Base-by-base conservation (phyloP, 2,329 filamentous ascomycete genomes). In the Penicillium sp. region DNA sequence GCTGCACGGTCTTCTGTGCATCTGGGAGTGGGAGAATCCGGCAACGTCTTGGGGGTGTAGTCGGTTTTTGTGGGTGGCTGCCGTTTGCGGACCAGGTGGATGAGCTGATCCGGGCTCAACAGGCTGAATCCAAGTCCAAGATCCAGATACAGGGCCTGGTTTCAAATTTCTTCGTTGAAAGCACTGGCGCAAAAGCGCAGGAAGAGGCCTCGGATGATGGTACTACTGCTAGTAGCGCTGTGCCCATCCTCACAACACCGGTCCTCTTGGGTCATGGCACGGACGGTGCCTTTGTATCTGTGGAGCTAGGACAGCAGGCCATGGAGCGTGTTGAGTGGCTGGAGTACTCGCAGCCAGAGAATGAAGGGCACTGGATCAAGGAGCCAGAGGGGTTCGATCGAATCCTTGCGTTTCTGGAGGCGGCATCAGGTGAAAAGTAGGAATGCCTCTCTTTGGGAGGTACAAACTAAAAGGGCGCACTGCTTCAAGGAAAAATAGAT, bases 21-120 rank as follows among this genome's bases (percentile, higher is more conserved):
- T 13, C 46, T 21, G 21, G 21, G 21, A 21, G 21, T 8, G 61
- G 63, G 15, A 55, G 64, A n/a, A 48, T 69, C 3, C 57, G 68
- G 17, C 38, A 54, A 21, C 59, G 63, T 7, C 60, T 85, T 1
- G 82, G 79, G 0, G 83, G 74, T 0, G 75, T 85, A 46, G 64
- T 85, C 0, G 84, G 79, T 0, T 76, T 79, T 9, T 85, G 79
- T 65, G 82, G 83, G 5, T 86, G 82, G 82, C 67, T 86, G 35
- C 83, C 84, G 0, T 83, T 85, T 69, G 75, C 76, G 0, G 61
- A 63, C 0, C 68, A 74, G 44, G 58, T 80, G 3, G 73, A 78
- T 35, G 44, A 59, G 1, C 58, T 72, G 44, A 67, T 26, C 15
- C 35, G 35, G 35, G 35, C 8, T 58, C 62, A 11, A 35, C 45